Base-by-base conservation (phyloP, 129 eudicot species). In the Lactuca sativa region DNA sequence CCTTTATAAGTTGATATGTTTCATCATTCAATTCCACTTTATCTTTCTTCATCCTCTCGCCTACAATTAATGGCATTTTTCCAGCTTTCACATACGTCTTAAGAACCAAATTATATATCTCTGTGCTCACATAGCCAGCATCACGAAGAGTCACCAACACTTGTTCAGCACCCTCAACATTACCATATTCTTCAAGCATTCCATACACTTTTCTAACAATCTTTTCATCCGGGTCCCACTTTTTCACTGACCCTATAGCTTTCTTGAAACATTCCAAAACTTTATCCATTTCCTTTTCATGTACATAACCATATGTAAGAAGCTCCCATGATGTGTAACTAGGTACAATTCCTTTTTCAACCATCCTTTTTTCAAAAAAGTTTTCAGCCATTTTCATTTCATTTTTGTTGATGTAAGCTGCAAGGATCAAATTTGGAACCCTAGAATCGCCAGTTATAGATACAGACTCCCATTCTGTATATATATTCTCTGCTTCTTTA, bases 261-360 rank as follows among this genome's bases (percentile, higher is more conserved):
- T 85, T 87, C 65, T 78, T 80, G 74, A 95, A 90, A 67, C 86
- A 85, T 34, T 85, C 84, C 3, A 95, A 66, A 71, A 75, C 91
- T 77, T 78, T 77, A 31, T 85, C 74, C 47, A 74, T 38, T 58
- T 80, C 65, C 64, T 78, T 77, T 21, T 74, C 74, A 72, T 83
- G 84, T 82, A 90, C 65, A 81, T 85, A 86, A 53, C 93, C 93
- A 70, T 85, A 80, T 0, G 97, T 87, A 36, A 90, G 78, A 72
- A 90, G 88, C 90, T 90, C 97, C 96, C 92, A 95, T 3, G 99
- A 78, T 14, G 96, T 90, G 64, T 88, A 95, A 59, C 96, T 86
- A 0, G 96, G 92, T 12, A 69, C 70, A 3, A 87, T 74, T 6
- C 83, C 83, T 69, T 84, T 85, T 41, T 73, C 74, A 18, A 85